Evolutionary conservation across 169 alveolate species (phyloP).

Genomic region (Cystoisospora suis): DNA sequence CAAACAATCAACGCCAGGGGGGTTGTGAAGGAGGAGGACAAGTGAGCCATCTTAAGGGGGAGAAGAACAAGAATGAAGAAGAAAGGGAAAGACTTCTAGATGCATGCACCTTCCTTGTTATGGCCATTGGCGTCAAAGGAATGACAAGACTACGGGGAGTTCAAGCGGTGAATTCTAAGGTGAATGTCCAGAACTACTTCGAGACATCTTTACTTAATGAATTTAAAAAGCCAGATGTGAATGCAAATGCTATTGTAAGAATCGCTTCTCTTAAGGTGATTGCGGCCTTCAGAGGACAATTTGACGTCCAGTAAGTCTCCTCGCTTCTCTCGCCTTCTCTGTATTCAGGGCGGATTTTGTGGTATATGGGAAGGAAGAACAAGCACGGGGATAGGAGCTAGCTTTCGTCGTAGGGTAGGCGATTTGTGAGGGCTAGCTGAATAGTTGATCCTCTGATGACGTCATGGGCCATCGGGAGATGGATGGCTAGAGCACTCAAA

Average conservation of each 20-base stretch:
- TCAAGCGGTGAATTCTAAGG: not conserved
- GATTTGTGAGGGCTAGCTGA: too few species aligned
- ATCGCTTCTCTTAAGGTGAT: slow-evolving; percentile 42
- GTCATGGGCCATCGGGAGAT: too few species aligned
- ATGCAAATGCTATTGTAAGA: not conserved
- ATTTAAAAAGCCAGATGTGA: not conserved
- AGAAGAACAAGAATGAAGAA: not conserved
- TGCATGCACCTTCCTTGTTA: slow-evolving; percentile 18
- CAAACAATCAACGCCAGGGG: not conserved
- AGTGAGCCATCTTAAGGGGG: not conserved
- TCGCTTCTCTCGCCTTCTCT: too few species aligned
- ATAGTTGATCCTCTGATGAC: too few species aligned
- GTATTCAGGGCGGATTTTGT: too few species aligned
- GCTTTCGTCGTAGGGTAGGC: too few species aligned
- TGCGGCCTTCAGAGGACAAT: slow-evolving; percentile 35
- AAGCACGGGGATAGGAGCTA: not conserved
- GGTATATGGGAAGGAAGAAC: not conserved
- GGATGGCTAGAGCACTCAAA: too few species aligned
- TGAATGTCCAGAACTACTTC: slow-evolving; percentile 12
- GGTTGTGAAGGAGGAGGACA: slow-evolving; percentile 29
- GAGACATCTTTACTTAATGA: not conserved
- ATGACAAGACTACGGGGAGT: slow-evolving; percentile 25
- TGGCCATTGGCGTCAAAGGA: slow-evolving; percentile 38
- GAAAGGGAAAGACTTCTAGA: slow-evolving; percentile 23
- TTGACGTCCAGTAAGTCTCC: slow-evolving; percentile 24